Evolutionary conservation across 2,329 filamentous ascomycete genomes (phyloP).

Genomic region (Talaromyces sp.): DNA sequence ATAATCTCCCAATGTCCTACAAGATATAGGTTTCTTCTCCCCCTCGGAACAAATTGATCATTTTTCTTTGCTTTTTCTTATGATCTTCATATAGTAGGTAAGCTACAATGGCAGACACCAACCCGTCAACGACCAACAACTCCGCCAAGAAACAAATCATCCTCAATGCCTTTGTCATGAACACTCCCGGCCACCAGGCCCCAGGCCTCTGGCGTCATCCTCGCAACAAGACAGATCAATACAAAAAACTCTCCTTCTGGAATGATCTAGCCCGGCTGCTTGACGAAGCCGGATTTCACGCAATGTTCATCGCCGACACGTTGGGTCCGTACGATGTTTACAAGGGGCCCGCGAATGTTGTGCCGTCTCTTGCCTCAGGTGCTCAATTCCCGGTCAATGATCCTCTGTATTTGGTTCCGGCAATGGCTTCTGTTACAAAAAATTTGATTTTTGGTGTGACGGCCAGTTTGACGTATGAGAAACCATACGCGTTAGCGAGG

Average conservation of each 20-base stretch:
- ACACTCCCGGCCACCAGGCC: constrained; percentile 45
- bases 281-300: constrained; percentile 49
- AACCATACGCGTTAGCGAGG: constrained; percentile 53
- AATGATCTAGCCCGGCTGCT: constrained; percentile 46
- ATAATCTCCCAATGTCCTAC: not conserved
- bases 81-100: too few relatives aligned
- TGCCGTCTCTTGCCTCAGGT: constrained; percentile 37
- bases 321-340: constrained; percentile 49
- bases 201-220: constrained; percentile 25
- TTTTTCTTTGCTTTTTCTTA: not conserved
- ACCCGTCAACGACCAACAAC: not conserved
- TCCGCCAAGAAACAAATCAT: constrained; percentile 14
- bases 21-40: not conserved
- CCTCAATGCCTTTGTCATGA: constrained; percentile 50
- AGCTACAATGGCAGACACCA: not conserved
- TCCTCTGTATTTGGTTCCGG: constrained; percentile 41
- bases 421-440: constrained; percentile 48
- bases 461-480: constrained; percentile 54
- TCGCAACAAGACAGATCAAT: constrained; percentile 37
- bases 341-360: constrained; percentile 39
- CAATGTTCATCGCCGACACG: constrained; percentile 52
- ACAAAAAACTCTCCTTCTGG: constrained; percentile 47
- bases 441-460: constrained; percentile 52
- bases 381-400: constrained; percentile 46
- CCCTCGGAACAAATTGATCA: too few relatives aligned